A percentile compares a stretch with the other conserved stretches of the same genome.
phyloP scores from a whole-genome alignment of 495 filamentous ascomycete species.

The Cenococcum geophilum region DNA sequence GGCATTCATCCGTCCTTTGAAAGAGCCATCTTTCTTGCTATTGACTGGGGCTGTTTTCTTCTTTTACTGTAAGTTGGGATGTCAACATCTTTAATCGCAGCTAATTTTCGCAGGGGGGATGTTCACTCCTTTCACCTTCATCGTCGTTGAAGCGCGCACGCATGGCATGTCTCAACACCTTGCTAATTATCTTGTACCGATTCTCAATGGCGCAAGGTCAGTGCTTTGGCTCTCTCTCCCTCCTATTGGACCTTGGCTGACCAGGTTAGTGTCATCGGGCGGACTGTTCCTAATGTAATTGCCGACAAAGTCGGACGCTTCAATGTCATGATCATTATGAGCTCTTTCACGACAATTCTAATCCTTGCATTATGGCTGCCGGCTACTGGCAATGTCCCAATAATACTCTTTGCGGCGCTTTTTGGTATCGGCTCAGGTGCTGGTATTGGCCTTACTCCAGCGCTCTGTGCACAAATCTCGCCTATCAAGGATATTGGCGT shows the following conservation, averaged over 20 bases:
- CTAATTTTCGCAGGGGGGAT: conserved; percentile 46
- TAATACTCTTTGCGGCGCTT: conserved; percentile 58
- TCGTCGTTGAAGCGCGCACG: conserved; percentile 53
- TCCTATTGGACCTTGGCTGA: conserved; percentile 12
- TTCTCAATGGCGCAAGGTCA: conserved; percentile 66
- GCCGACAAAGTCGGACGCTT: conserved; percentile 69
- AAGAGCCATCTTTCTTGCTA: conserved; percentile 52
- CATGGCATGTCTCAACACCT: conserved; percentile 55
- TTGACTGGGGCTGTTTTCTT: conserved; percentile 50
- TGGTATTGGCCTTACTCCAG: conserved; percentile 59
- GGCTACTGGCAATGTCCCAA: conserved; percentile 51
- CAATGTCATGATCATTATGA: conserved; percentile 64
- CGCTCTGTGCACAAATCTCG: conserved; percentile 63
- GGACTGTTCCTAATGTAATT: conserved; percentile 63
- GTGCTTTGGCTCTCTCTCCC: conserved; percentile 13
- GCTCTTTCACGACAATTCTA: conserved; percentile 54
- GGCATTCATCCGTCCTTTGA: conserved; percentile 56
- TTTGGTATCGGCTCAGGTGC: conserved; percentile 72
- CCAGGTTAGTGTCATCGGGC: conserved; percentile 55
- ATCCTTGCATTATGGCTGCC: conserved; percentile 67
- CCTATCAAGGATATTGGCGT: conserved; percentile 68
- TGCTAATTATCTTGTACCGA: conserved; percentile 60
- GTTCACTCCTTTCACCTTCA: conserved; percentile 68
- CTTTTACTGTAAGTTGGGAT: conserved; percentile 44
- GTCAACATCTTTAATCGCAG: no score